Evolutionary conservation across 2,329 filamentous ascomycete genomes (phyloP).

Genomic region (Paecilomyces niveus): DNA sequence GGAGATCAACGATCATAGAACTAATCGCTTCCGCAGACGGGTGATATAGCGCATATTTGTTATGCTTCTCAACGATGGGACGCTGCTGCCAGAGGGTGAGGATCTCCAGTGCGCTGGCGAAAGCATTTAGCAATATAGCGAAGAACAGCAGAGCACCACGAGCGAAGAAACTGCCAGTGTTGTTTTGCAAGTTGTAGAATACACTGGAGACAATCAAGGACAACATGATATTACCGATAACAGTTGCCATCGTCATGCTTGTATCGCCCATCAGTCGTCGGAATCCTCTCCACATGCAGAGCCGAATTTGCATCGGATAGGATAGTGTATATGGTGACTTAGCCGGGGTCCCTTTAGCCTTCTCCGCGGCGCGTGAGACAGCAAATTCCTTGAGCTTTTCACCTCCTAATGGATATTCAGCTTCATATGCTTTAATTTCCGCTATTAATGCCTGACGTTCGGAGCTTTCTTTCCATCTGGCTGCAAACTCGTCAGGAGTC

Average conservation of each 20-base stretch:
- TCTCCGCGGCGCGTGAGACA: conserved; percentile 35
- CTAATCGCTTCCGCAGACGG: conserved; percentile 81
- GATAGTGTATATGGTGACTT: conserved; percentile 80
- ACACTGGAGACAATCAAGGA: conserved; percentile 71
- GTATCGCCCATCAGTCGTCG: conserved; percentile 70
- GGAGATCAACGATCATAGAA: conserved; percentile 80
- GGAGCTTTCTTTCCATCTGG: conserved; percentile 48
- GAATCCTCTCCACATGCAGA: conserved; percentile 78
- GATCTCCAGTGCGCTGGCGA: conserved; percentile 73
- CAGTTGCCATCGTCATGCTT: conserved; percentile 60
- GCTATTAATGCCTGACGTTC: conserved; percentile 35
- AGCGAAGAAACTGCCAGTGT: conserved; percentile 66
- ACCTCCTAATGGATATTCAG: conserved; percentile 36
- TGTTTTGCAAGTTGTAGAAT: conserved; percentile 65
- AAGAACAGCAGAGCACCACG: conserved; percentile 81
- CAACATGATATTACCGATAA: conserved; percentile 65
- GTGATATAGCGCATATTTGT: conserved; percentile 80
- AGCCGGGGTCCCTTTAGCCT: conserved; percentile 43
- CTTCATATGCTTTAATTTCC: conserved; percentile 40
- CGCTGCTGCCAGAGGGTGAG: conserved; percentile 81
- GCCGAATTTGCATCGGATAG: conserved; percentile 63
- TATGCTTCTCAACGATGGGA: conserved; percentile 86
- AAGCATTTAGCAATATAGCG: conserved; percentile 78
- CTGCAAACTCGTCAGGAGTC: conserved; percentile 62
- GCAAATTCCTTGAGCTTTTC: conserved; percentile 32